phyloP scores from a whole-genome alignment of 116 monocot species.

The Posidonia oceanica region DNA sequence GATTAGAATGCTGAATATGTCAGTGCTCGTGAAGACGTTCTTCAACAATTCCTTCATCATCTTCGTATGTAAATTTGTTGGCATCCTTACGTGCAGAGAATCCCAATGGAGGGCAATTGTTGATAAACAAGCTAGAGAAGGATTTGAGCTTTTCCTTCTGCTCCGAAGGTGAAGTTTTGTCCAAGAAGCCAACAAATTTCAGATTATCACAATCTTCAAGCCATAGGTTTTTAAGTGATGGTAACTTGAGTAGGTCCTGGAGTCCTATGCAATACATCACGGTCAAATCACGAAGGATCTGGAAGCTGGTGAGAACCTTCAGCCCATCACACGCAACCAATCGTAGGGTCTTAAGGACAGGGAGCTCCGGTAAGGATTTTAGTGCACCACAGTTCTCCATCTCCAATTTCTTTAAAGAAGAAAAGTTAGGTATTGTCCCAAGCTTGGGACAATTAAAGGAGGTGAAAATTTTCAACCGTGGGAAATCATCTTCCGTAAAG shows the following conservation, averaged over 20 bases:
- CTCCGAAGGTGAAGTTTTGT: not conserved
- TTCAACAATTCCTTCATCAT: no score
- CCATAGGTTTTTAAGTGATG: not conserved
- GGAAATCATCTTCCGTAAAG: not conserved
- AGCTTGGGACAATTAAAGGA: slow-evolving; percentile 4
- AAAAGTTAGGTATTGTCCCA: not conserved
- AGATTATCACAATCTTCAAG: slow-evolving; percentile 1
- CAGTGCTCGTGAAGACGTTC: no score
- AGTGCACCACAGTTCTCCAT: slow-evolving; percentile 2
- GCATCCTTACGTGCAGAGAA: not conserved
- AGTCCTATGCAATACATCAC: not conserved
- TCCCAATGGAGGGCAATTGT: not conserved
- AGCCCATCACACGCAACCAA: not conserved
- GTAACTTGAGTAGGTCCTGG: not conserved
- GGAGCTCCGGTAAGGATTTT: not conserved
- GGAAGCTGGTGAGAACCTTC: not conserved
- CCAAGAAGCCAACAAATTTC: not conserved
- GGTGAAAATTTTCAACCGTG: not conserved
- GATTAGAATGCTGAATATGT: no score
- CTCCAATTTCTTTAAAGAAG: not conserved
- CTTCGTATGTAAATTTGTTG: no score
- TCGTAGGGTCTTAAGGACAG: not conserved
- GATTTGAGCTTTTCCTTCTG: no score
- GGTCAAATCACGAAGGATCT: not conserved
- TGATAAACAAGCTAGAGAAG: not conserved